A percentile compares a stretch with the other conserved stretches of the same genome.
phyloP scores from a whole-genome alignment of 2,329 filamentous ascomycete species.

The Talaromyces sp. region DNA sequence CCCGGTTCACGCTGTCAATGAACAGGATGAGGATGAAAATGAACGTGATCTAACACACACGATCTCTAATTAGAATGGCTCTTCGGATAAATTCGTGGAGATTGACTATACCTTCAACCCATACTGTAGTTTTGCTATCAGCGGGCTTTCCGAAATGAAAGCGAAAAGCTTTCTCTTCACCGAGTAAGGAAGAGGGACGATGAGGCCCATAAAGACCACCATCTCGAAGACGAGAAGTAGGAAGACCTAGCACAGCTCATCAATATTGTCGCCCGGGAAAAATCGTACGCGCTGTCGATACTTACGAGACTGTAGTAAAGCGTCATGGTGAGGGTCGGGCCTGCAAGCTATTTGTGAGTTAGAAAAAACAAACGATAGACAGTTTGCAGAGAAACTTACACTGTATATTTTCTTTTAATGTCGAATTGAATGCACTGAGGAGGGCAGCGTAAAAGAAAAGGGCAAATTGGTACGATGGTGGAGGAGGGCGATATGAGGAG shows the following conservation, averaged over 20 bases:
- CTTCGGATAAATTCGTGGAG: not conserved
- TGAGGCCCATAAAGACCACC: slow-evolving; percentile 45
- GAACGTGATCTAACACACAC: slow-evolving; percentile 69
- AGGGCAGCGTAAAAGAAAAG: not conserved
- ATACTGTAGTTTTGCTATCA: slow-evolving; percentile 91
- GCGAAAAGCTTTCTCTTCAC: slow-evolving; percentile 83
- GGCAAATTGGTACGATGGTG: not conserved
- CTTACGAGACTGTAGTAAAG: slow-evolving; percentile 65
- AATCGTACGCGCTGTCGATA: slow-evolving; percentile 17
- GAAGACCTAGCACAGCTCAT: slow-evolving; percentile 37
- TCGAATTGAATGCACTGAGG: not conserved
- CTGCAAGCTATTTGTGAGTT: slow-evolving; percentile 3
- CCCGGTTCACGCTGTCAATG: slow-evolving; percentile 90
- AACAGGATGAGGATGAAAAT: slow-evolving; percentile 99
- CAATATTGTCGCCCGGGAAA: not conserved
- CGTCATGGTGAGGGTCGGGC: slow-evolving; percentile 51
- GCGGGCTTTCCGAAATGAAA: slow-evolving; percentile 86
- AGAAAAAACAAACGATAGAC: not conserved
- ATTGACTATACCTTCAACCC: slow-evolving; percentile 68
- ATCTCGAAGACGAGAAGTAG: slow-evolving; percentile 47
- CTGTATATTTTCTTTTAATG: not conserved
- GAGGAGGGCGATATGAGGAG: not conserved
- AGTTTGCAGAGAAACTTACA: not conserved
- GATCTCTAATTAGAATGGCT: not conserved
- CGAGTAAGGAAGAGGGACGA: slow-evolving; percentile 80